A percentile compares a stretch with the other conserved stretches of the same genome.
Conservation (phyloP, 148 eudicot genomes). For the Simmondsia chinensis region DNA sequence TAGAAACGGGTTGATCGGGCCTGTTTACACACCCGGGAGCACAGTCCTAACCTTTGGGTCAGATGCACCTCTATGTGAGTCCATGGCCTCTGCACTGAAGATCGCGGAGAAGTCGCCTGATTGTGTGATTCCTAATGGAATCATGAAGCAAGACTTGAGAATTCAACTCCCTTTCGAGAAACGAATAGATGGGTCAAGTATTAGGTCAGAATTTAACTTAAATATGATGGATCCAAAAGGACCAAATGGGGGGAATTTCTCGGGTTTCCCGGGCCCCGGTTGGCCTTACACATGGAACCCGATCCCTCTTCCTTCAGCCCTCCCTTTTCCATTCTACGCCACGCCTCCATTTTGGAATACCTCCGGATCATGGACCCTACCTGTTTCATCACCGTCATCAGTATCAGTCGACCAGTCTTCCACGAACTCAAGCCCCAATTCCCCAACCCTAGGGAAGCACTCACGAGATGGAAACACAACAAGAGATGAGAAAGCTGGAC, state of each 20-base stretch:
- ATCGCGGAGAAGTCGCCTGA: conserved; percentile 6
- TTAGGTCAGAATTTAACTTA: conserved; percentile 7
- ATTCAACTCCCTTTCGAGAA: conserved; percentile 2
- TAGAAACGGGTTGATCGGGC: conserved; percentile 12
- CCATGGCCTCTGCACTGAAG: conserved; percentile 18
- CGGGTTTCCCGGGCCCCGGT: conserved; percentile 24
- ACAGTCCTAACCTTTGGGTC: conserved; percentile 29
- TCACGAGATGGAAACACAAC: conserved; percentile 29
- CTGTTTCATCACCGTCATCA: conserved; percentile 21
- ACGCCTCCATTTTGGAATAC: conserved; percentile 20
- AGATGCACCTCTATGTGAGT: conserved; percentile 16
- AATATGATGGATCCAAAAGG: conserved; percentile 14
- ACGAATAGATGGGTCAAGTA: conserved; percentile 7
- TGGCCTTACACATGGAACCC: conserved; percentile 39
- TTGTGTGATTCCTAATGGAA: conserved; percentile 9
- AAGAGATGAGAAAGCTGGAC: conserved; percentile 2
- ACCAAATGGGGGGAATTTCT: conserved; percentile 11
- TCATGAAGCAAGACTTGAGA: conserved; percentile 7
- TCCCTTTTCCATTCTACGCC: conserved; percentile 32
- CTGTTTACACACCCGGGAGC: conserved; percentile 11
- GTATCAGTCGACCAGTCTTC: conserved; percentile 13
- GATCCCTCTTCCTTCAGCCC: conserved; percentile 18
- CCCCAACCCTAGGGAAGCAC: conserved; percentile 48
- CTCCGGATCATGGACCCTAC: conserved; percentile 33
- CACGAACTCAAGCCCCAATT: conserved; percentile 20